Percentiles rank a stretch among this genome's conserved stretches.
phyloP scores from a whole-genome alignment of 768 basidiomycete genomes.

The Russula compacta region DNA sequence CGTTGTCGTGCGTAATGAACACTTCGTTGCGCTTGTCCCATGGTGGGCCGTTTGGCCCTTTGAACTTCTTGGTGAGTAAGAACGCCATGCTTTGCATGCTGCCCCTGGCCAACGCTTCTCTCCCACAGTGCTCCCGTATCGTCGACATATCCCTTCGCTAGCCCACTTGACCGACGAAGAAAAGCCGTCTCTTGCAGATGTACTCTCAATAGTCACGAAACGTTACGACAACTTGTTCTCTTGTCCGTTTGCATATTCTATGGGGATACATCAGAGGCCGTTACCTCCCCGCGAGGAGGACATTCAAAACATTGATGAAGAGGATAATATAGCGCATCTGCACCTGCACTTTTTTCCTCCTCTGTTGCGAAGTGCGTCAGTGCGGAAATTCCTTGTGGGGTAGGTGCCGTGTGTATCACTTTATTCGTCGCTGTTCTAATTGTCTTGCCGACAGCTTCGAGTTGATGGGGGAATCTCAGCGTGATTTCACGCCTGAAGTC shows the following conservation, averaged over 20 bases:
- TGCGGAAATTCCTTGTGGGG: slow-evolving; percentile 89
- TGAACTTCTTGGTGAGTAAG: slow-evolving; percentile 57
- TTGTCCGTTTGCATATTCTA: slow-evolving; percentile 88
- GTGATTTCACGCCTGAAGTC: slow-evolving; percentile 84
- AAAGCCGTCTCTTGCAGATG: slow-evolving; percentile 51
- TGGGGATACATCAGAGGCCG: slow-evolving; percentile 89
- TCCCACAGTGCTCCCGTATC: slow-evolving; percentile 58
- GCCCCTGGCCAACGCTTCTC: slow-evolving; percentile 3
- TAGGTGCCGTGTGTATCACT: slow-evolving; percentile 28
- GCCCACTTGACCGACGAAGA: slow-evolving; percentile 52
- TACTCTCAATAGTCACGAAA: slow-evolving; percentile 54
- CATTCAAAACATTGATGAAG: slow-evolving; percentile 32
- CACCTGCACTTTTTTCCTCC: slow-evolving; percentile 88
- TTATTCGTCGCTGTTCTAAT: neutral
- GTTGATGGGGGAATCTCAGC: slow-evolving; percentile 82
- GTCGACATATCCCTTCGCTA: slow-evolving; percentile 70
- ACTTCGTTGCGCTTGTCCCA: slow-evolving; percentile 81
- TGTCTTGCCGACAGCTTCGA: slow-evolving; percentile 51
- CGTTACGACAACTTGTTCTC: slow-evolving; percentile 74
- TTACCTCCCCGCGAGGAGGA: slow-evolving; percentile 32
- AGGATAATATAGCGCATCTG: slow-evolving; percentile 57
- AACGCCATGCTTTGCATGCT: neutral
- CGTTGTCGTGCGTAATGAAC: slow-evolving; percentile 58
- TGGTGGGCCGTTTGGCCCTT: slow-evolving; percentile 98
- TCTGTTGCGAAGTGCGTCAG: slow-evolving; percentile 67